Percentiles rank a stretch among this genome's conserved stretches.
These are phyloP conservation scores for Zymoseptoria brevis DNA, from an alignment of 2,329 filamentous ascomycete genomes.

Conservation along the genomic window DNA sequence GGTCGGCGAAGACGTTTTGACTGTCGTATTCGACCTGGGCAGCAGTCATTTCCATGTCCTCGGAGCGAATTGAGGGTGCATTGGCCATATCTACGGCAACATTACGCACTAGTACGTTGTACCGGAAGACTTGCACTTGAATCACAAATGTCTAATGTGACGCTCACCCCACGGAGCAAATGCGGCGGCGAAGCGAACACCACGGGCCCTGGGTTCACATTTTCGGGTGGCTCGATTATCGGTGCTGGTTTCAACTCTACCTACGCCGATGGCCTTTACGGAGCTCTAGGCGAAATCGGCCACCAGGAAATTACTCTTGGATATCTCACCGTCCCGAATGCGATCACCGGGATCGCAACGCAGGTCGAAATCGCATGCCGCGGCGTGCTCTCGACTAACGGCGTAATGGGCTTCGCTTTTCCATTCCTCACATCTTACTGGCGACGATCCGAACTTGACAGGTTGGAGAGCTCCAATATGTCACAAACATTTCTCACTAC, in stretches of 20 bases:
- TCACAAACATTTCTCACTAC: not conserved
- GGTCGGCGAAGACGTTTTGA: not conserved
- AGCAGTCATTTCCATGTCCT: not conserved
- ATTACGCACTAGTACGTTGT: not conserved
- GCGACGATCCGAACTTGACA: not conserved
- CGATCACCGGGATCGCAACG: not conserved
- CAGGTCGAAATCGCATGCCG: not conserved
- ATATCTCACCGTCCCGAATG: not conserved
- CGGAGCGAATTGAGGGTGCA: not conserved
- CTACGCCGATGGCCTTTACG: not conserved
- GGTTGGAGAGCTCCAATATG: not conserved
- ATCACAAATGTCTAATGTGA: not conserved
- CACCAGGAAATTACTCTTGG: not conserved
- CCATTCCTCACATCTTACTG: not conserved
- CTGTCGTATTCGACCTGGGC: not conserved
- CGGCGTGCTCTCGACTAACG: not conserved
- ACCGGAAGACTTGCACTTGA: not conserved
- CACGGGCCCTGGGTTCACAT: not conserved
- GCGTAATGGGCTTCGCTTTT: not conserved
- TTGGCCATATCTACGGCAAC: not conserved
- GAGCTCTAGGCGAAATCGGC: not conserved
- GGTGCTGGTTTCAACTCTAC: not conserved
- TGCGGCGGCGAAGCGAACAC: not conserved
- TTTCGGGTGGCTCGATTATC: not conserved
- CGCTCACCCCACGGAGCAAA: not conserved